Evolutionary conservation across 106 monocot species (phyloP), one percentile per base, ranked within the genome.

Genomic region (Dendrobium nobile): DNA sequence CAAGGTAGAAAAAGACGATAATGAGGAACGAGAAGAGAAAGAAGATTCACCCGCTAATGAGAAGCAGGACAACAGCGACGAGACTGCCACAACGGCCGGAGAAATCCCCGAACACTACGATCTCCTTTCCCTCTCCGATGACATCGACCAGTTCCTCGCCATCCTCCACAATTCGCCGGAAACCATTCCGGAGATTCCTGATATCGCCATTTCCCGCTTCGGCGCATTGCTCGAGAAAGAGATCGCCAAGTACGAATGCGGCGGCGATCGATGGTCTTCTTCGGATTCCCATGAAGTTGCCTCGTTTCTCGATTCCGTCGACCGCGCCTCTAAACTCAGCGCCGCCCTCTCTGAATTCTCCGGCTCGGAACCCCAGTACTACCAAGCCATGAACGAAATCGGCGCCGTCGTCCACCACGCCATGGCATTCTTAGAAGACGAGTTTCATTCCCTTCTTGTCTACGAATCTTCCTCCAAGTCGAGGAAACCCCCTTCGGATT

Each of bases 381-480:
- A 45, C 41, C 48, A 51, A 2, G 68, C 68, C 27, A 76, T 81
- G 59, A 77, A 77, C 67, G 78, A 41, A 6, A 59, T 84, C 24
- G 75, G 85, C 11, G 9, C 80, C 37, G 75, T 82, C 33, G 78
- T 85, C 28, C 92, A 92, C 45, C 85, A 78, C 6, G 80, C 84
- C 73, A 92, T 92, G 92, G 40, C 85, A 2, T 92, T 87, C 83
- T 79, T 92, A 4, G 92, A 92, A 54, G 92, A 92, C 40, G 92
- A 89, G 59, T 86, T 92, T 84, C 85, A 82, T 40, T 47, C 83
- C 31, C 77, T 92, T 26, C 85, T 92, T 1, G 82, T 83, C 15
- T 87, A 86, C 2, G n/a, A 64, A 0, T 15, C 51, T 51, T 51
- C 51, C 13, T 61, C 37, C 31, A 65, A 28, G 48, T 18, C 82